These are phyloP conservation scores for Fusarium nodosum DNA, from an alignment of 2,329 filamentous ascomycete genomes.

Conservation along the genomic window DNA sequence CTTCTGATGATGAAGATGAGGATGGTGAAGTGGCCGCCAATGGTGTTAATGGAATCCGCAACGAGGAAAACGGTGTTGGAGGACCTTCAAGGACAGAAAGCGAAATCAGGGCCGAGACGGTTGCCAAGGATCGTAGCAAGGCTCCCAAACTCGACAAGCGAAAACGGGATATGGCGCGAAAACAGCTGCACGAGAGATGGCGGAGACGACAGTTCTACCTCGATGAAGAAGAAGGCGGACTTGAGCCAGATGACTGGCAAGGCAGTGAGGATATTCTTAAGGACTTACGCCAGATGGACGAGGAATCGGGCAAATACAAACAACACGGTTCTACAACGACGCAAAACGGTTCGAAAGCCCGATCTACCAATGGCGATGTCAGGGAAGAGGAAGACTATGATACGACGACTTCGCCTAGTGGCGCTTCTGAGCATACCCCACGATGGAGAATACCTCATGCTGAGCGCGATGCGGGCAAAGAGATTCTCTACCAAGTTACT, in stretches of 20 bases:
- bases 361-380: slow-evolving; percentile 78
- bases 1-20: slow-evolving; percentile 50
- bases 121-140: slow-evolving; percentile 54
- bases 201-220: slow-evolving; percentile 83
- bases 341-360: slow-evolving; percentile 82
- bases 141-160: slow-evolving; percentile 58
- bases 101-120: slow-evolving; percentile 57
- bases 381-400: slow-evolving; percentile 80
- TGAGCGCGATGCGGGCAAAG: slow-evolving; percentile 85
- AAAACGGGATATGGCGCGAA: slow-evolving; percentile 61
- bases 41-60: slow-evolving; percentile 46
- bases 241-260: slow-evolving; percentile 73
- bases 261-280: slow-evolving; percentile 70
- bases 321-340: slow-evolving; percentile 67
- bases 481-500: slow-evolving; percentile 91
- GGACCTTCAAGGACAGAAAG: slow-evolving; percentile 57
- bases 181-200: slow-evolving; percentile 78
- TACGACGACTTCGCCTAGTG: slow-evolving; percentile 78
- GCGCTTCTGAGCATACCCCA: slow-evolving; percentile 80
- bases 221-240: slow-evolving; percentile 84
- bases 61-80: slow-evolving; percentile 48
- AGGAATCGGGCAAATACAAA: slow-evolving; percentile 61
- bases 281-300: slow-evolving; percentile 53
- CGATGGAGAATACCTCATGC: slow-evolving; percentile 83
- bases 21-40: slow-evolving; percentile 42